A percentile compares a stretch with the other conserved stretches of the same genome.
These are phyloP conservation scores for Erysiphe pulchra DNA, from an alignment of 2,329 filamentous ascomycete genomes.

Conservation along the genomic window DNA sequence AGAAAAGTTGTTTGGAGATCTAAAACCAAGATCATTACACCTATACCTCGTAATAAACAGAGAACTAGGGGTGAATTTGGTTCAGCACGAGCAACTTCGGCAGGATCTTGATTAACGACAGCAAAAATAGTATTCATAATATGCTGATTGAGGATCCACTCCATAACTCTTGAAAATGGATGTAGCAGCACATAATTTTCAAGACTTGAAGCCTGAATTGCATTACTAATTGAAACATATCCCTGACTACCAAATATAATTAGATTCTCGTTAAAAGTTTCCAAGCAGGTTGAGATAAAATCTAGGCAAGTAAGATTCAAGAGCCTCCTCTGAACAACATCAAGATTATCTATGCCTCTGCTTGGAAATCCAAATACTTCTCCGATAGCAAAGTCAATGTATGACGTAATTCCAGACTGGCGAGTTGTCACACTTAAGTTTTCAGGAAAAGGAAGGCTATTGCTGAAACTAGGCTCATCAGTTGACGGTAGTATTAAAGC, in stretches of 20 bases:
- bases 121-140: slow-evolving; percentile 59
- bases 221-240: slow-evolving; percentile 45
- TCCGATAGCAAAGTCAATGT: slow-evolving; percentile 74
- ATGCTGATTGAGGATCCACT: slow-evolving; percentile 91
- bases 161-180: slow-evolving; percentile 84
- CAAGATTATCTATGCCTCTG: slow-evolving; percentile 25
- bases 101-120: slow-evolving; percentile 49
- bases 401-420: slow-evolving; percentile 69
- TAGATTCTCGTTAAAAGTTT: slow-evolving; percentile 81
- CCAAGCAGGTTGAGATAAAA: slow-evolving; percentile 55
- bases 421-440: slow-evolving; percentile 53
- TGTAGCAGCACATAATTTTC: slow-evolving; percentile 65
- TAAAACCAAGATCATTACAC: slow-evolving; percentile 61
- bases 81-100: slow-evolving; percentile 43
- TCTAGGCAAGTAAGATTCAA: slow-evolving; percentile 60
- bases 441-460: slow-evolving; percentile 69
- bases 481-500: slow-evolving; percentile 41
- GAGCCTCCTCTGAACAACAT: slow-evolving; percentile 42
- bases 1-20: slow-evolving; percentile 79
- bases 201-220: slow-evolving; percentile 49
- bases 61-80: slow-evolving; percentile 62
- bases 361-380: slow-evolving; percentile 39
- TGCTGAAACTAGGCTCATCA: slow-evolving; percentile 24
- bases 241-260: slow-evolving; percentile 65
- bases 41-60: slow-evolving; percentile 52